These are phyloP conservation scores for Patellaria atrata DNA, from an alignment of 495 filamentous ascomycete genomes.

Conservation along the genomic window DNA sequence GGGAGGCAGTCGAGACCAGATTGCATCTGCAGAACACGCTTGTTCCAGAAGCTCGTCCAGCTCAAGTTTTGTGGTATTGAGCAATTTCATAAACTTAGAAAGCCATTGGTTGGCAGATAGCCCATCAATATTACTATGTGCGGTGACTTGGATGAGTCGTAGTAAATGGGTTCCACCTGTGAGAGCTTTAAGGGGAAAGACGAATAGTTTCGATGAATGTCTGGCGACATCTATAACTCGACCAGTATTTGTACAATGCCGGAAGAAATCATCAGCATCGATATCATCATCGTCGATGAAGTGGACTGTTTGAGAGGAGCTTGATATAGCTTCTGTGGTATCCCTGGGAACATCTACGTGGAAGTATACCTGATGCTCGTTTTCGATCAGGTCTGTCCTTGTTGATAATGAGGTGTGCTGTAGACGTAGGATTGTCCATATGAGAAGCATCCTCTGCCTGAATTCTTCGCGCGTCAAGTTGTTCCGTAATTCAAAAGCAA, in stretches of 20 bases:
- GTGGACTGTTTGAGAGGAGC: conserved; percentile 13
- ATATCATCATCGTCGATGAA: conserved; percentile 23
- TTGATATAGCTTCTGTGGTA: conserved; percentile 10
- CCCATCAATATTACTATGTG: conserved; percentile 25
- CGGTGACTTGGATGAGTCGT: conserved; percentile 17
- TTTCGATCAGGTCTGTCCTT: conserved; percentile 7
- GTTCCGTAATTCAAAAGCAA: conserved; percentile 14
- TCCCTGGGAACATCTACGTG: conserved; percentile 14
- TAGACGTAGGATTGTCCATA: conserved; percentile 23
- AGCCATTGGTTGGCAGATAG: conserved; percentile 24
- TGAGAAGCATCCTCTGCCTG: conserved; percentile 19
- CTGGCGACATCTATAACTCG: conserved; percentile 20
- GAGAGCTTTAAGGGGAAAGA: conserved; percentile 16
- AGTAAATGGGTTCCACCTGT: conserved; percentile 15
- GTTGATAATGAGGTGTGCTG: conserved; percentile 24
- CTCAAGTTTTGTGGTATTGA: conserved; percentile 13
- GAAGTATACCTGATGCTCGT: conserved; percentile 8
- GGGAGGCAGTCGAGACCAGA: conserved; percentile 17
- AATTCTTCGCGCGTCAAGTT: conserved; percentile 11
- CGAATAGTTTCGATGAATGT: conserved; percentile 23
- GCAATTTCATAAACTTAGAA: conserved; percentile 20
- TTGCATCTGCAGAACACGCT: conserved; percentile 4
- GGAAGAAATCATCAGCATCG: conserved; percentile 20
- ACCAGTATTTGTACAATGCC: conserved; percentile 22
- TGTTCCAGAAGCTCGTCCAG: conserved; percentile 6